Base-by-base conservation (phyloP, 768 basidiomycete genomes). In the Zangia roseola region DNA sequence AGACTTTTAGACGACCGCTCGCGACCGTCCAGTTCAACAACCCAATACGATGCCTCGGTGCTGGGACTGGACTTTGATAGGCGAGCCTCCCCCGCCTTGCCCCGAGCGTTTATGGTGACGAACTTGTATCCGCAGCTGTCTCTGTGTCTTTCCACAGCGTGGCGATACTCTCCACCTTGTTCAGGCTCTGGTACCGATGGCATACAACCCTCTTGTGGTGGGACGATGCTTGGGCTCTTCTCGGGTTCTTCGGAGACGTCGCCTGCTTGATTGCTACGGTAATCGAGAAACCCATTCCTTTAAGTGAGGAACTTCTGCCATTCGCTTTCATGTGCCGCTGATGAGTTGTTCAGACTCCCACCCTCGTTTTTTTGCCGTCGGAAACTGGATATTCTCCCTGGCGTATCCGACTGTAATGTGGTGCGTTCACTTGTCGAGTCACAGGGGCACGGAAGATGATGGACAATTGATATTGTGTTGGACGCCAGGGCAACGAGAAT, bases 111-210 rank as follows among this genome's bases (percentile, higher is more conserved):
- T 14, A 50, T 44, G 46, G 36, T 34, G 23, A 40, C 9, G 19
- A 42, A 58, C 39, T 7, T 6, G 10, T 14, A n/a, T 42, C 26
- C 12, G 6, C 30, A 64, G 64, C 40, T 14, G 26, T 58, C 20
- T 43, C 58, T 3, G 40, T 19, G 5, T 53, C 56, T 25, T 56
- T 64, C 33, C 64, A 67, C 23, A 17, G 55, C 10, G 40, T 53
- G 12, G 58, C 62, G 2, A 55, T 67, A 35, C 28, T 55, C 21
- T 53, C 39, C 2, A 62, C 62, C 10, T 6, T 59, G 16, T 65
- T 65, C 38, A 54, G 63, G 25, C 52, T 64, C 28, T 53, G 52
- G 49, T 67, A 55, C 31, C 40, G 46, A 40, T 59, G 47, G 52
- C 35, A 51, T 33, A 59, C 30, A 10, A 31, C 23, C 6, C 59